phyloP scores from a whole-genome alignment of 495 filamentous ascomycete genomes.

The Hypomontagnella submonticulosa region DNA sequence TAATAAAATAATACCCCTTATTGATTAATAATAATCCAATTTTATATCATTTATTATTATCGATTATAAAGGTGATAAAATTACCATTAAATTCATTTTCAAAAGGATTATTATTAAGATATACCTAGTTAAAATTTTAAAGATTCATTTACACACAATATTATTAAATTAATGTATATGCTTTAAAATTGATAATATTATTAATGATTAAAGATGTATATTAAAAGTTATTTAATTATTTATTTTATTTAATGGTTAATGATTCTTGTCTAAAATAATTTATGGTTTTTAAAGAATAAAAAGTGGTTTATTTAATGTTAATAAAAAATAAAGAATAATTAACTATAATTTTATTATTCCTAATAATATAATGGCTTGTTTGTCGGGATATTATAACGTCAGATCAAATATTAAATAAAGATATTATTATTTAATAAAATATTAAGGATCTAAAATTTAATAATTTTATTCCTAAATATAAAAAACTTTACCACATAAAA shows the following conservation, averaged over 20 bases:
- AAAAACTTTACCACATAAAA: no score
- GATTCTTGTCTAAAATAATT: no score
- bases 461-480: not conserved
- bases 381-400: not conserved
- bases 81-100: not conserved
- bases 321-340: not conserved
- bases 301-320: not conserved
- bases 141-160: not conserved
- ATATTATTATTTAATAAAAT: not conserved
- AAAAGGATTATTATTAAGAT: no score
- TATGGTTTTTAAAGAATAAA: not conserved
- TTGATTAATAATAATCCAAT: not conserved
- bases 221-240: not conserved
- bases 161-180: not conserved
- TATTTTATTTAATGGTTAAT: no score
- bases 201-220: not conserved
- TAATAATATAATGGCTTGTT: not conserved
- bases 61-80: not conserved
- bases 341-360: not conserved
- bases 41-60: no score
- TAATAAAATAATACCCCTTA: no score
- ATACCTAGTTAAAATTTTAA: no score
- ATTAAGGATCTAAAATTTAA: not conserved
- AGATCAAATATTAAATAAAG: not conserved
- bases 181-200: not conserved